Conservation (phyloP, 2,329 filamentous ascomycete genomes). For the Didymella exigua region DNA sequence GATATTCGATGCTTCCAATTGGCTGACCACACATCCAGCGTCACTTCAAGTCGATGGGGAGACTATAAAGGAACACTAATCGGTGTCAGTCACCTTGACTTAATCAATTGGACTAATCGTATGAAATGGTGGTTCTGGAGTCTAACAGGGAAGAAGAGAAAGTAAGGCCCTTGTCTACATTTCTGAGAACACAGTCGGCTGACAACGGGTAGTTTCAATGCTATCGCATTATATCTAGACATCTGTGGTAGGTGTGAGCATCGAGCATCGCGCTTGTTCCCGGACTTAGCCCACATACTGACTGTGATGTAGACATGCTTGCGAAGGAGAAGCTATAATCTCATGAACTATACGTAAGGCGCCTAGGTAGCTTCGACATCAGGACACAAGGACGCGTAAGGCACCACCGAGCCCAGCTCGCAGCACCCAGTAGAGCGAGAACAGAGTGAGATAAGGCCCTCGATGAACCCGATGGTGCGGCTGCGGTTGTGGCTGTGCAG, state of each 20-base stretch:
- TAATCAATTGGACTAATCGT: conserved; percentile 71
- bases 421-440: conserved; percentile 8
- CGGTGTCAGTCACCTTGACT: conserved; percentile 67
- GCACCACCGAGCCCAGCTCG: conserved; percentile 13
- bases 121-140: conserved; percentile 64
- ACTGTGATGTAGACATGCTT: conserved; percentile 41
- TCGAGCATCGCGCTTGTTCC: background rate
- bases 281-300: background rate
- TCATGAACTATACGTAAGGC: background rate
- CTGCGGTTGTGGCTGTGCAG: conserved; percentile 30
- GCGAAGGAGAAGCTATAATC: conserved; percentile 44
- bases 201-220: conserved; percentile 62
- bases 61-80: conserved; percentile 67
- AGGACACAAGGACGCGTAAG: conserved; percentile 19
- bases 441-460: conserved; percentile 17
- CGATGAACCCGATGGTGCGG: conserved; percentile 16
- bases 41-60: conserved; percentile 65
- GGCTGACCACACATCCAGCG: conserved; percentile 42
- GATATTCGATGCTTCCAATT: background rate
- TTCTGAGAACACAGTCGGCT: background rate
- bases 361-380: background rate
- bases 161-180: conserved; percentile 42
- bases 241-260: conserved; percentile 61
- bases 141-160: conserved; percentile 61
- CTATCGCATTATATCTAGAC: conserved; percentile 68